Percentiles rank a stretch among this genome's conserved stretches.
phyloP scores from a whole-genome alignment of 140 eudicot genomes.

The Bidens hawaiensis region DNA sequence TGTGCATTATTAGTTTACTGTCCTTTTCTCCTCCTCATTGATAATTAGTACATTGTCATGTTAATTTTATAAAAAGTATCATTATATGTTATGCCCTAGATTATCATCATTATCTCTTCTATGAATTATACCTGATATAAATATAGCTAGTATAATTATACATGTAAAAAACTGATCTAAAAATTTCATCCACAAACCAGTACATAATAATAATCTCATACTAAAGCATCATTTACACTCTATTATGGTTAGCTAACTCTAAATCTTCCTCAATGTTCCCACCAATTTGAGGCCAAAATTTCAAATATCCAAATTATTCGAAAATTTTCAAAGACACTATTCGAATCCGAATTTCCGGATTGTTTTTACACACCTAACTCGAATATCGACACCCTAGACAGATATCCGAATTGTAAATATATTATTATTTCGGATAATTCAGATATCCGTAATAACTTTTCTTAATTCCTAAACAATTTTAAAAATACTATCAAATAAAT shows the following conservation, averaged over 20 bases:
- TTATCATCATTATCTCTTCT: background rate
- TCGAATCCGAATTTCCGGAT: no score
- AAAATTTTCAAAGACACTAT: no score
- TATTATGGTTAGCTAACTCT: background rate
- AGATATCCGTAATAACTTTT: no score
- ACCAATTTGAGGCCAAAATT: background rate
- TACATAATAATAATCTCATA: background rate
- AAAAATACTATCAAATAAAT: no score
- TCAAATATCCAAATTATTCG: no score
- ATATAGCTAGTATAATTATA: background rate
- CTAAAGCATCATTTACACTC: background rate
- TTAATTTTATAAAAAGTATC: background rate
- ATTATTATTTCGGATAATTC: no score
- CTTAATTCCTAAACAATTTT: no score
- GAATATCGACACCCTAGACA: no score
- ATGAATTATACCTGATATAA: background rate
- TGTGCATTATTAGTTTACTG: background rate
- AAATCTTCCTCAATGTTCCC: background rate
- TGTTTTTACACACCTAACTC: no score
- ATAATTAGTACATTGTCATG: background rate
- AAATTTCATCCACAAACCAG: constrained; percentile 1
- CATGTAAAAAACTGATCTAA: background rate
- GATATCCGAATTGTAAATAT: no score
- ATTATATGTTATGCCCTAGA: background rate
- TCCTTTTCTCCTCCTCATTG: background rate